Evolutionary conservation across 177 flowering plant genomes (phyloP).

Genomic region (Tripterygium wilfordii): DNA sequence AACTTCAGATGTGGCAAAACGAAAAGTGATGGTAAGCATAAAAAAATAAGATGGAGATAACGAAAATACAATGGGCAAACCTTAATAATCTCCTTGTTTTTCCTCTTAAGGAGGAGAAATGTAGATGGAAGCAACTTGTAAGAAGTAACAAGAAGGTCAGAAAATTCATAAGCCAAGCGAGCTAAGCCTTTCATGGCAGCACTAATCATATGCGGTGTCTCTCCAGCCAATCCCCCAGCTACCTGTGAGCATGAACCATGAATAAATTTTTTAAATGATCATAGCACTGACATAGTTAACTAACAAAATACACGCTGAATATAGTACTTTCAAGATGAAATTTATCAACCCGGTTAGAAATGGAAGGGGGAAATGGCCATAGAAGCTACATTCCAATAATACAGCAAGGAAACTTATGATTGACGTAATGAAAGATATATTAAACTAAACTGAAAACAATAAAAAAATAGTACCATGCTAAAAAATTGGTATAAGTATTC

Average conservation of each 20-base stretch:
- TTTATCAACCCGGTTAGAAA: no score
- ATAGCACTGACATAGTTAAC: neutral
- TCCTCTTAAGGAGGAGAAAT: slow-evolving; percentile 74
- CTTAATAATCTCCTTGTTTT: slow-evolving; percentile 83
- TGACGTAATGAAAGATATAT: no score
- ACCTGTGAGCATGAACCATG: slow-evolving; percentile 42
- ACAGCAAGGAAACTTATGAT: no score
- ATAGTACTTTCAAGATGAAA: no score
- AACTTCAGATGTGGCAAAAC: neutral
- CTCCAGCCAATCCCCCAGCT: slow-evolving; percentile 86
- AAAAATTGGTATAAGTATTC: slow-evolving; percentile 62
- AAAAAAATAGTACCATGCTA: slow-evolving; percentile 54
- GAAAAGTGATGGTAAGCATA: neutral
- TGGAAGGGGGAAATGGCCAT: no score
- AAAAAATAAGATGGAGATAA: neutral
- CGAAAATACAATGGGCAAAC: slow-evolving; percentile 30
- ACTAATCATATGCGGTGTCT: slow-evolving; percentile 94
- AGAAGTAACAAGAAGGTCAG: slow-evolving; percentile 74
- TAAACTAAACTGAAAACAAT: neutral
- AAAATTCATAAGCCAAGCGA: slow-evolving; percentile 95
- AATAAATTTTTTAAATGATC: neutral
- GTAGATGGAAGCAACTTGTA: slow-evolving; percentile 76
- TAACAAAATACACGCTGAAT: no score
- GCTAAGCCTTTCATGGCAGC: slow-evolving; percentile 93
- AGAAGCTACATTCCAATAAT: no score